Conservation (phyloP, 2,329 filamentous ascomycete genomes). For the Trichoderma sp. region DNA sequence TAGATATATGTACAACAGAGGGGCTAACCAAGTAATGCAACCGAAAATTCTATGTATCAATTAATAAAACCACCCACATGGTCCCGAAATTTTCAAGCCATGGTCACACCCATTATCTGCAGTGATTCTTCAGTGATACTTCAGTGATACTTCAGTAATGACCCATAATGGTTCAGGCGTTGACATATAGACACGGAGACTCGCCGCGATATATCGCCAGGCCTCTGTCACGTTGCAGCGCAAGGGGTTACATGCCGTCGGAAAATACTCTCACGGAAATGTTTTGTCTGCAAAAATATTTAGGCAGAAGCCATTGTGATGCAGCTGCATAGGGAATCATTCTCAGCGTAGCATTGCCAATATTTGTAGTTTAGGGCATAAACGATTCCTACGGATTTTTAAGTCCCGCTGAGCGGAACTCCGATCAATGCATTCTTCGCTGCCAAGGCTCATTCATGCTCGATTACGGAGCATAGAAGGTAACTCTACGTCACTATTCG, state of each 20-base stretch:
- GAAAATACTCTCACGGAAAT: not conserved
- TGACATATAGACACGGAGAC: not conserved
- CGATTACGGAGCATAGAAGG: not conserved
- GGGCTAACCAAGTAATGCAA: not conserved
- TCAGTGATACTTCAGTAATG: not conserved
- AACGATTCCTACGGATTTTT: not conserved
- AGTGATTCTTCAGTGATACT: not conserved
- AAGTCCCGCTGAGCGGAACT: not conserved
- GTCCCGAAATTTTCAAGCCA: not conserved
- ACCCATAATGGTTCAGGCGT: not conserved
- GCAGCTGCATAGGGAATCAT: not conserved
- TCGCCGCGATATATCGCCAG: not conserved
- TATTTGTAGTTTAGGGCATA: not conserved
- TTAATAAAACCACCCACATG: not conserved
- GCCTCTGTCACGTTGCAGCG: not conserved
- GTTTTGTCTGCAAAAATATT: not conserved
- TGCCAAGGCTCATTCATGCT: not conserved
- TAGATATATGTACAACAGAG: not conserved
- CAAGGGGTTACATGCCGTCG: not conserved
- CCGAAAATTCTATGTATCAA: not conserved
- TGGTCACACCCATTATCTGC: not conserved
- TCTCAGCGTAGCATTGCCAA: not conserved
- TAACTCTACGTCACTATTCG: no score
- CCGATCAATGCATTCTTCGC: not conserved
- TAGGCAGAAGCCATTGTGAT: not conserved